Conservation (phyloP, 2,329 filamentous ascomycete species). For the Pseudogymnoascus sp. region DNA sequence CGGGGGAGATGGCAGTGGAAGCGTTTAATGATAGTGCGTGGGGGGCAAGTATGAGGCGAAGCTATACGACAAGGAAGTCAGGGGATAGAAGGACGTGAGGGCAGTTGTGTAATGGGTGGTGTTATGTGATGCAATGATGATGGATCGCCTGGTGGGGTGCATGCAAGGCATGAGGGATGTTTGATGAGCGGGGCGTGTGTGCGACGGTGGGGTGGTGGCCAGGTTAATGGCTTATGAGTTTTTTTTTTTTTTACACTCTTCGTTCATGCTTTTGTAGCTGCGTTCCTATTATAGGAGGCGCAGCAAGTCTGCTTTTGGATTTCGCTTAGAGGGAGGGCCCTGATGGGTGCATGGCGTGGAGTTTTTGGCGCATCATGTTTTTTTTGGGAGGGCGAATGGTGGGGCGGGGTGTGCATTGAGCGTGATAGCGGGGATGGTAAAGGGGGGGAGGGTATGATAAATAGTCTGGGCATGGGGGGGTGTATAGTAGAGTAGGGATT, state of each 20-base stretch:
- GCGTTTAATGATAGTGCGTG: constrained; percentile 84
- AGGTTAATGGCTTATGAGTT: not conserved
- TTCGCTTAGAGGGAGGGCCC: not conserved
- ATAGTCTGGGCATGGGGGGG: not conserved
- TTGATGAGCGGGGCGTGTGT: not conserved
- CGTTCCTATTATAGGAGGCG: not conserved
- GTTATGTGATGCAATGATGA: not conserved
- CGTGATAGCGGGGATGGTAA: not conserved
- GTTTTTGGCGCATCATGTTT: not conserved
- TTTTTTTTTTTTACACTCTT: not conserved
- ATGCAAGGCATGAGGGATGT: not conserved
- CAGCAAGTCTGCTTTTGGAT: constrained; percentile 4
- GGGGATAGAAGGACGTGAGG: constrained; percentile 9
- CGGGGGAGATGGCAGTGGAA: constrained; percentile 70
- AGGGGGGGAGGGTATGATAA: not conserved
- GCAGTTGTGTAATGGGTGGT: not conserved
- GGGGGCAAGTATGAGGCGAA: constrained; percentile 85
- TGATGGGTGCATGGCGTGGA: constrained; percentile 3
- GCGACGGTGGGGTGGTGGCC: not conserved
- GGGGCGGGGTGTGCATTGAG: constrained; percentile 4
- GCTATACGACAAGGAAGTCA: constrained; percentile 60
- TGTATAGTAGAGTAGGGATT: not conserved
- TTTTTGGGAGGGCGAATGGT: not conserved
- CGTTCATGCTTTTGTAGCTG: not conserved
- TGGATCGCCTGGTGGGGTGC: not conserved